Percentiles rank a stretch among this genome's conserved stretches.
phyloP scores from a whole-genome alignment of 768 basidiomycete genomes.

The Mycena vulgaris region DNA sequence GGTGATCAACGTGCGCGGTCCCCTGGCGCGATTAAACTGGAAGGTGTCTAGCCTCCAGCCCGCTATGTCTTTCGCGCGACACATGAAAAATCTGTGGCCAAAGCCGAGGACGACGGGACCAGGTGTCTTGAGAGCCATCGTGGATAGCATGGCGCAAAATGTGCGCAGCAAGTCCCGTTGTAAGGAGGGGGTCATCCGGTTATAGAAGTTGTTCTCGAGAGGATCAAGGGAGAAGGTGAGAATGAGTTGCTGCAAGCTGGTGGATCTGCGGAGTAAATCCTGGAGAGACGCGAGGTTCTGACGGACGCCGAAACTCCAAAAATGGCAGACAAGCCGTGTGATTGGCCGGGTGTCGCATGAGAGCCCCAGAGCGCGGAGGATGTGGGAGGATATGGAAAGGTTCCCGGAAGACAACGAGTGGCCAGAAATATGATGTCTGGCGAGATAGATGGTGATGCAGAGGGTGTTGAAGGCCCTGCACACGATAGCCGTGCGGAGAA shows the following conservation, averaged over 20 bases:
- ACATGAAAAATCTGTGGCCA: background rate
- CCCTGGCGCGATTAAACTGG: background rate
- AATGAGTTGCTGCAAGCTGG: background rate
- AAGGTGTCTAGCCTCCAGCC: background rate
- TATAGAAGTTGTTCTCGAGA: too few species aligned
- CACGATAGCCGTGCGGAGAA: background rate
- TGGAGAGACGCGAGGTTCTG: background rate
- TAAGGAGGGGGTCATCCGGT: too few species aligned
- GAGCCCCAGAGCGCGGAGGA: background rate
- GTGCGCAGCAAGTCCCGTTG: background rate
- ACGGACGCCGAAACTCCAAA: background rate
- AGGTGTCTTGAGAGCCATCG: background rate
- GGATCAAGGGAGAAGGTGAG: background rate
- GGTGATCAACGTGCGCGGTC: background rate
- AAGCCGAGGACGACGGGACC: background rate
- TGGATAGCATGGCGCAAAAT: background rate
- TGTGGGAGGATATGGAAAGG: background rate
- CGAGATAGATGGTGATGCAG: background rate
- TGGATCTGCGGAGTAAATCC: background rate
- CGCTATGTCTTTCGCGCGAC: background rate
- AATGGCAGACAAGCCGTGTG: background rate
- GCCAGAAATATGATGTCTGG: background rate
- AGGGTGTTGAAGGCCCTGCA: slow-evolving; percentile 7
- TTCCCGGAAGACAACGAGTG: background rate
- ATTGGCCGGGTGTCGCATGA: background rate